Conservation (phyloP, 805 yeast species). For the Kazachstania kunashirensis region DNA sequence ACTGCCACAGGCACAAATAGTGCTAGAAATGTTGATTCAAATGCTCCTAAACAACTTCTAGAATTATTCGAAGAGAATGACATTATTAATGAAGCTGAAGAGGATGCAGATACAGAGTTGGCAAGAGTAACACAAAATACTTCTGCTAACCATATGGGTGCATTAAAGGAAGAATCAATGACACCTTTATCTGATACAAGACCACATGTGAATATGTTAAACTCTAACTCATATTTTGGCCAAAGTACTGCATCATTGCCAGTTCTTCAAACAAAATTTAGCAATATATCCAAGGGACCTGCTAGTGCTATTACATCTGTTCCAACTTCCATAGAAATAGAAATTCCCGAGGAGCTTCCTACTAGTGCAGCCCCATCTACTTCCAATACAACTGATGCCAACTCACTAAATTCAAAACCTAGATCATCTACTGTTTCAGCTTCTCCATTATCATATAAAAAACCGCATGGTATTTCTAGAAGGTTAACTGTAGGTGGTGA, state of each 20-base stretch:
- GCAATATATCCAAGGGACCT: slow-evolving; percentile 16
- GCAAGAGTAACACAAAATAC: slow-evolving; percentile 12
- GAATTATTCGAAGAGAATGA: slow-evolving; percentile 55
- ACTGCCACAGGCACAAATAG: slow-evolving; percentile 17
- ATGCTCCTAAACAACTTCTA: slow-evolving; percentile 62
- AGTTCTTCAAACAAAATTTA: slow-evolving; percentile 22
- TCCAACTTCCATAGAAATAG: slow-evolving; percentile 53
- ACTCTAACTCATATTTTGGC: slow-evolving; percentile 13
- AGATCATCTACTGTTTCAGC: slow-evolving; percentile 28
- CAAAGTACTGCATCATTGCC: slow-evolving; percentile 26
- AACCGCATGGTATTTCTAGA: slow-evolving; percentile 20
- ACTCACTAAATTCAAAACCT: slow-evolving; percentile 13
- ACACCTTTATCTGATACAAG: slow-evolving; percentile 6
- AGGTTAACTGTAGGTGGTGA: slow-evolving; percentile 26
- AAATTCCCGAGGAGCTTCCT: slow-evolving; percentile 46
- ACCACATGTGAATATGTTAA: slow-evolving; percentile 15
- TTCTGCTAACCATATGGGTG: slow-evolving; percentile 11
- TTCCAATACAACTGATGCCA: slow-evolving; percentile 14
- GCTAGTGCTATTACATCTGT: slow-evolving; percentile 30
- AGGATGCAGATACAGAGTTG: slow-evolving; percentile 12
- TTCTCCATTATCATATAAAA: slow-evolving; percentile 12
- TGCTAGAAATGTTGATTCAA: slow-evolving; percentile 18
- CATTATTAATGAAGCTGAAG: slow-evolving; percentile 17
- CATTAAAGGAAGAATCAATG: slow-evolving; percentile 8
- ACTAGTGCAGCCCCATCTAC: slow-evolving; percentile 15